phyloP scores from a whole-genome alignment of 257 asterid species.

The Solanum pennellii region DNA sequence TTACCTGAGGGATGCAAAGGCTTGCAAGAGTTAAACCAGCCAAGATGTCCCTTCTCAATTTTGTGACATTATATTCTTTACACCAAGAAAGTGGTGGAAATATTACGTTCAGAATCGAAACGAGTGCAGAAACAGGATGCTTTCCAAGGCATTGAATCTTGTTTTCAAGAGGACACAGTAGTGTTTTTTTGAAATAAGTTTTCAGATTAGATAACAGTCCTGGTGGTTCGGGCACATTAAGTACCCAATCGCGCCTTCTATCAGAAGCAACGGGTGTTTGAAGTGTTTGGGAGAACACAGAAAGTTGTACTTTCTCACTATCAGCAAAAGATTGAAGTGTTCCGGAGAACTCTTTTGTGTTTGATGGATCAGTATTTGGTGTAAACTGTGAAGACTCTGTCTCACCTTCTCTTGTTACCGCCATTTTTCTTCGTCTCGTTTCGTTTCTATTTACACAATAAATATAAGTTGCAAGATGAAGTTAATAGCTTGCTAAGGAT shows the following conservation, averaged over 20 bases:
- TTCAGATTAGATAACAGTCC: not conserved
- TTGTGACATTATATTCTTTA: slow-evolving; percentile 11
- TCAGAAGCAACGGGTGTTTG: slow-evolving; percentile 4
- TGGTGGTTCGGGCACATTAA: slow-evolving; percentile 27
- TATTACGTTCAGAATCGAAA: not conserved
- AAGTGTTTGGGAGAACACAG: slow-evolving; percentile 29
- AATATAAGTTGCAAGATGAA: not conserved
- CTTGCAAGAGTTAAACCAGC: slow-evolving; percentile 42
- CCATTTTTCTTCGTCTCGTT: not conserved
- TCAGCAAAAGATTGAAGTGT: not conserved
- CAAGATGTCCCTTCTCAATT: slow-evolving; percentile 19
- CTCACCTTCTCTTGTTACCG: not conserved
- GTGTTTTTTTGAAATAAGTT: not conserved
- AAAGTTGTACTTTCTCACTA: not conserved
- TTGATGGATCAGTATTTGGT: not conserved
- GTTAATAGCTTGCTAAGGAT: not conserved
- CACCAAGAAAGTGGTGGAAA: slow-evolving; percentile 26
- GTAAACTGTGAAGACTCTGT: not conserved
- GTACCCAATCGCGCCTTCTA: slow-evolving; percentile 12
- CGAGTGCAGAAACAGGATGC: not conserved
- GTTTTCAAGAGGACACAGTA: not conserved
- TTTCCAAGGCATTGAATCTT: not conserved
- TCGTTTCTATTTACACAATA: not conserved
- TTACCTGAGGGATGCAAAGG: slow-evolving; percentile 38
- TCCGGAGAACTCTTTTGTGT: slow-evolving; percentile 1